These are phyloP conservation scores for Talaromyces sp. DNA, from an alignment of 2,329 filamentous ascomycete species.

Conservation along the genomic window DNA sequence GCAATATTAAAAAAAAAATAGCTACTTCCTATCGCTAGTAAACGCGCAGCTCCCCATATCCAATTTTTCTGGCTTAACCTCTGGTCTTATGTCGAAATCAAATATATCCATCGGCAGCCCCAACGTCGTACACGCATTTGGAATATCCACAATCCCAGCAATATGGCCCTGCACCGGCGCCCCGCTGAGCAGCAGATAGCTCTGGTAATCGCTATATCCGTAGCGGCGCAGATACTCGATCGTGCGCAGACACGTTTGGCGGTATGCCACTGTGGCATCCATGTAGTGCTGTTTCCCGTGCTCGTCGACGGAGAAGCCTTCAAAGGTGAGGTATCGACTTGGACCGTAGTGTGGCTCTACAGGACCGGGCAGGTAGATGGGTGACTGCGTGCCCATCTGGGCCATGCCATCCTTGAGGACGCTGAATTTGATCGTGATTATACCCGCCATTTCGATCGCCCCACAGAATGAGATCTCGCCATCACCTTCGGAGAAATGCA, in stretches of 20 bases:
- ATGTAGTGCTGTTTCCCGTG: slow-evolving; percentile 84
- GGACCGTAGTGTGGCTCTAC: slow-evolving; percentile 86
- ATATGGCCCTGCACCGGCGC: slow-evolving; percentile 84
- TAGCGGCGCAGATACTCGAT: slow-evolving; percentile 77
- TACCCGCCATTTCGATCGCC: slow-evolving; percentile 89
- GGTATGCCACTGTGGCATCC: slow-evolving; percentile 80
- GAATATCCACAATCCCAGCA: slow-evolving; percentile 84
- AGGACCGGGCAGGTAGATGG: slow-evolving; percentile 79
- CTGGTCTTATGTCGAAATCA: slow-evolving; percentile 81
- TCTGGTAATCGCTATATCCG: slow-evolving; percentile 68
- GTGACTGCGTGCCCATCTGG: slow-evolving; percentile 70
- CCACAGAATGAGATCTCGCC: slow-evolving; percentile 86
- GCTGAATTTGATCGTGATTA: slow-evolving; percentile 85
- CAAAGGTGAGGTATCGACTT: slow-evolving; percentile 75
- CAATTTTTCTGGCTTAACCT: slow-evolving; percentile 53
- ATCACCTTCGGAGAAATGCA: slow-evolving; percentile 84
- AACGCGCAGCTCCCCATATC: slow-evolving; percentile 4
- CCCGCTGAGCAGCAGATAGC: slow-evolving; percentile 78
- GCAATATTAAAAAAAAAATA: neutral
- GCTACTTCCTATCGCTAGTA: slow-evolving; percentile 1
- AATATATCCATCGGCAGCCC: slow-evolving; percentile 92
- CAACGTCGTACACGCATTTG: slow-evolving; percentile 84
- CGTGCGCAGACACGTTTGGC: slow-evolving; percentile 70
- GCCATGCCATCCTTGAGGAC: slow-evolving; percentile 77
- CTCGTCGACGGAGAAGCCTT: slow-evolving; percentile 86